Conservation (phyloP, 192 early-diverging fungal species). For the Coemansia sp. region DNA sequence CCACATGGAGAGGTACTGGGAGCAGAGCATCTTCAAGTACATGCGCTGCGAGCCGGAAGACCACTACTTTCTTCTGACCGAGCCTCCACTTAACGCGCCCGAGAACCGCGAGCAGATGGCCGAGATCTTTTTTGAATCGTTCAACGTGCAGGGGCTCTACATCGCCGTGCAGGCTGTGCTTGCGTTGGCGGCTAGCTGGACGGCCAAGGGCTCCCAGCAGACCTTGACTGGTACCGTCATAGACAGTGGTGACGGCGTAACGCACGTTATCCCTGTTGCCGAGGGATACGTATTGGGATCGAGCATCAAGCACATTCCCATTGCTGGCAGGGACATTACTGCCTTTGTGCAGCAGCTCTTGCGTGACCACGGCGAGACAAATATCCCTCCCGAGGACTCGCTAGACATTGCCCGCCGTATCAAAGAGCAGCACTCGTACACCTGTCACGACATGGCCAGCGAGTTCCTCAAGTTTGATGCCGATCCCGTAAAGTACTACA, state of each 20-base stretch:
- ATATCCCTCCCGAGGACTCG: conserved; percentile 95
- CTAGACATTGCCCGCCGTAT: conserved; percentile 91
- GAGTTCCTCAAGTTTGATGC: conserved; percentile 94
- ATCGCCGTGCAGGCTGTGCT: conserved; percentile 99
- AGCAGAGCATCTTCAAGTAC: conserved; percentile 98
- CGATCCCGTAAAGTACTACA: conserved; percentile 87
- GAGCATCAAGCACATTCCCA: conserved; percentile 97
- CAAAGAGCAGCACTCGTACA: conserved; percentile 97
- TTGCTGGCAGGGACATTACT: conserved; percentile 97
- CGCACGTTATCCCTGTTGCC: conserved; percentile 98
- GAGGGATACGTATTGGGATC: conserved; percentile 98
- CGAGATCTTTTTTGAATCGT: conserved; percentile 99
- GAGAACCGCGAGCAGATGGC: conserved; percentile 99
- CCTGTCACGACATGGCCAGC: conserved; percentile 94
- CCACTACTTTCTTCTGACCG: conserved; percentile 94
- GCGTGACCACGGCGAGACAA: conserved; percentile 90
- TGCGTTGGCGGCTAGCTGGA: conserved; percentile 94
- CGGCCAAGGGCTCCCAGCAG: conserved; percentile 75
- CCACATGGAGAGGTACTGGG: conserved; percentile 99
- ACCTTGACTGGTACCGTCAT: conserved; percentile 98
- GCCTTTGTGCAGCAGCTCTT: conserved; percentile 96
- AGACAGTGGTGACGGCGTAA: conserved; percentile 98
- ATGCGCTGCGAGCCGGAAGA: conserved; percentile 98
- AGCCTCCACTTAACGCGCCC: conserved; percentile 95
- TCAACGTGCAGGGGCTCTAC: conserved; percentile 95